Evolutionary conservation across 1,284 basidiomycete genomes (phyloP).

Genomic region (Marasmius sp.): DNA sequence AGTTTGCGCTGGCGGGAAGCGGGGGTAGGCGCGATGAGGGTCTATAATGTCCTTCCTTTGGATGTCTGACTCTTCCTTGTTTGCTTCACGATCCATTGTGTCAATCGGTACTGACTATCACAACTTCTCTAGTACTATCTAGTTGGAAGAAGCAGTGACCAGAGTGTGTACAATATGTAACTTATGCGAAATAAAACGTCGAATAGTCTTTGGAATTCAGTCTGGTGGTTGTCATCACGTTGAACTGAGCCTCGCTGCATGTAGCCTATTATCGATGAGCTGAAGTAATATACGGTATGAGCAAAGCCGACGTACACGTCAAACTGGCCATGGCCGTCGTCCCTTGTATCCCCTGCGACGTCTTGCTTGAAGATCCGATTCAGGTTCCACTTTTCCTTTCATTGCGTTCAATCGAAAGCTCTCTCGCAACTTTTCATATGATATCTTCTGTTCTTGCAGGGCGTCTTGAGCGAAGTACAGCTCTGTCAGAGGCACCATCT

Average conservation of each 20-base stretch:
- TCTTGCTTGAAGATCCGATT: neutral
- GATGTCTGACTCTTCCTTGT: slow-evolving; percentile 61
- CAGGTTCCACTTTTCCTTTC: neutral
- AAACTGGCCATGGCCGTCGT: neutral
- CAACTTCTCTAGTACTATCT: no score
- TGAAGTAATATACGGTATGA: no score
- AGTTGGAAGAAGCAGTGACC: no score
- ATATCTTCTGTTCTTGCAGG: slow-evolving; percentile 9
- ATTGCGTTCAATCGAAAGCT: neutral
- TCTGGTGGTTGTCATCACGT: no score
- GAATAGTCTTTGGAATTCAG: no score
- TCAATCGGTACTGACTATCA: neutral
- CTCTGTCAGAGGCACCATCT: neutral
- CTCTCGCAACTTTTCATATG: slow-evolving; percentile 5
- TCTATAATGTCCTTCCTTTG: slow-evolving; percentile 63
- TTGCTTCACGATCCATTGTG: neutral
- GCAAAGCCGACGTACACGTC: no score
- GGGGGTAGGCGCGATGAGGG: slow-evolving; percentile 61
- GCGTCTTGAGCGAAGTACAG: slow-evolving; percentile 13
- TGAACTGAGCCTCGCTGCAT: no score
- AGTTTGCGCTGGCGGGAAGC: slow-evolving; percentile 64
- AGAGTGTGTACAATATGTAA: no score
- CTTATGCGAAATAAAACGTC: no score
- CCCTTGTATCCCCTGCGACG: neutral
- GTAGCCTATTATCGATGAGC: no score